A percentile compares a stretch with the other conserved stretches of the same genome.
Evolutionary conservation across 257 asterid species (phyloP).

Genomic region (Solanum pimpinellifolium): DNA sequence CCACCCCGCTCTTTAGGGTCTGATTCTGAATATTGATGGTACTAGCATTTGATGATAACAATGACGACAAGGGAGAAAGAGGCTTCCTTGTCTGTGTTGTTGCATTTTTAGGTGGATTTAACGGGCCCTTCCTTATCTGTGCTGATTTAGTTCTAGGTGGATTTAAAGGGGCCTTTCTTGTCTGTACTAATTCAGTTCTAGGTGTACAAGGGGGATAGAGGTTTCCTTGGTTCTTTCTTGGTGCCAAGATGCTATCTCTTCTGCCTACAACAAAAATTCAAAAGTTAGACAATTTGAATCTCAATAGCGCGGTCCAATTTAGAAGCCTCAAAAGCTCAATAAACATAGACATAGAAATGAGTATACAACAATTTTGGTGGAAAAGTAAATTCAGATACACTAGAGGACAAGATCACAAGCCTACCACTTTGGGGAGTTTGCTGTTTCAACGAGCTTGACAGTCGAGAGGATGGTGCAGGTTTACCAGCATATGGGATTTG

Average conservation of each 20-base stretch:
- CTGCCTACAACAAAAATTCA: constrained; percentile 24
- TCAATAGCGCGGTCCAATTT: neutral
- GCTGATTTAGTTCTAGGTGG: constrained; percentile 4
- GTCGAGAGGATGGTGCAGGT: constrained; percentile 19
- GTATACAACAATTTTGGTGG: neutral
- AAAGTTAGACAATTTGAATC: neutral
- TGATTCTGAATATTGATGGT: constrained; percentile 26
- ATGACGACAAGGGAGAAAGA: constrained; percentile 52
- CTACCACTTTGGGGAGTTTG: constrained; percentile 10
- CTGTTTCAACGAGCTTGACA: constrained; percentile 16
- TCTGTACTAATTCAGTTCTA: constrained; percentile 5
- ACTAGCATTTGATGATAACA: constrained; percentile 32
- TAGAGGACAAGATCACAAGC: neutral
- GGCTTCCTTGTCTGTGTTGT: constrained; percentile 10
- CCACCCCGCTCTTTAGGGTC: constrained; percentile 10
- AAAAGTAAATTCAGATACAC: neutral
- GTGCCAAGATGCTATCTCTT: constrained; percentile 18
- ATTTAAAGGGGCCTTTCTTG: constrained; percentile 38
- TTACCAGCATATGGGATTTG: constrained; percentile 42
- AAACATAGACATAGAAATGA: neutral
- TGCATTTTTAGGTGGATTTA: constrained; percentile 9
- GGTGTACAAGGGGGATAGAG: neutral
- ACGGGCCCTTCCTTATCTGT: constrained; percentile 29
- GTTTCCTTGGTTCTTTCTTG: constrained; percentile 4
- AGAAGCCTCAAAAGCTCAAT: neutral